Base-by-base conservation (phyloP, 306 rosid genomes). In the Acacia confusa region DNA sequence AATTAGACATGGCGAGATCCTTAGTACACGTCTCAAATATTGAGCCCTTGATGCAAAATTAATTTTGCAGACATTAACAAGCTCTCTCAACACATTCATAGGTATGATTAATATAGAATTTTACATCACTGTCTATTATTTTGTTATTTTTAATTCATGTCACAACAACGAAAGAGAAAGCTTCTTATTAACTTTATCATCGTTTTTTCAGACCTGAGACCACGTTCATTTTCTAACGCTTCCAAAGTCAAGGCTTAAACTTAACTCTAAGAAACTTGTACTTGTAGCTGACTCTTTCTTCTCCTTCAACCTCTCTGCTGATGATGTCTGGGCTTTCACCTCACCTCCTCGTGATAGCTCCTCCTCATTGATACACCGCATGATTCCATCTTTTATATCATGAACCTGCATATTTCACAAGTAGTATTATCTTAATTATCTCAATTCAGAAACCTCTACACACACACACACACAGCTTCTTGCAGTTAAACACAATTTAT, bases 151-250 rank as follows among this genome's bases (percentile, higher is more conserved):
- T 34, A 34, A 34, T 34, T 63, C 69, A 63, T 63, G 3, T 27
- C 66, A 53, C 60, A 84, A 84, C 50, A 88, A 64, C 4, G 90
- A 89, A 32, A 91, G 94, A 75, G 94, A 91, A 47, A 91, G 94
- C 66, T 69, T 48, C 0, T 89, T 85, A 15, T 82, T 70, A 19
- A 83, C 85, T 73, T 84, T 87, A 47, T 74, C 70, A 25, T 68
- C 83, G 28, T 63, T 83, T 63, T 72, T 8, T 79, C 81, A 63
- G 32, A 2, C 71, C 30, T n/a, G 68, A 24, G 0, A 22, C 63
- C 7, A 19, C 9, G 61, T 64, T 79, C 45, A 9, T 64, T 27
- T 74, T 7, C 40, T 83, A 20, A 22, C 60, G 40, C 53, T 66
- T 65, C 64, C 83, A 12, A 83, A 63, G 30, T 85, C 82, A n/a